These are phyloP conservation scores for Ogataea chonburiensis DNA, from an alignment of 805 yeast species.

Conservation along the genomic window DNA sequence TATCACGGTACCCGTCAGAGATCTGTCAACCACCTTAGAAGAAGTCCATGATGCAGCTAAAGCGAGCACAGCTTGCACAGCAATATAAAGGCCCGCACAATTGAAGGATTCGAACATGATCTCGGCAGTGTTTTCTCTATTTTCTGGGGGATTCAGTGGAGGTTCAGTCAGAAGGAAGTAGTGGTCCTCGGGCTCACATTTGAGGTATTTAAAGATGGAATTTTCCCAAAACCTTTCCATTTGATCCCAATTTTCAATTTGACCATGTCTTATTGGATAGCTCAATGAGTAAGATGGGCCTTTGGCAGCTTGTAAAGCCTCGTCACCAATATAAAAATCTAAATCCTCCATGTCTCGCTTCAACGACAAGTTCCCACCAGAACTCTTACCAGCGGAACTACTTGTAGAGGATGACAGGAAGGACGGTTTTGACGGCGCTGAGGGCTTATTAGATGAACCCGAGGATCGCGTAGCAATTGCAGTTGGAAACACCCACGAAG, in stretches of 20 bases:
- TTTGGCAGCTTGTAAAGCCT: slow-evolving; percentile 86
- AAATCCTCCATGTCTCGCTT: slow-evolving; percentile 92
- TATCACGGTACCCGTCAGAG: slow-evolving; percentile 96
- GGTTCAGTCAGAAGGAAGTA: slow-evolving; percentile 95
- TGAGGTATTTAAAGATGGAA: slow-evolving; percentile 90
- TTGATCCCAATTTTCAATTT: slow-evolving; percentile 98
- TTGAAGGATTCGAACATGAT: slow-evolving; percentile 98
- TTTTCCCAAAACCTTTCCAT: slow-evolving; percentile 99
- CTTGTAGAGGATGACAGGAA: slow-evolving; percentile 36
- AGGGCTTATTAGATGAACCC: slow-evolving; percentile 39
- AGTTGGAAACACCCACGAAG: slow-evolving; percentile 95
- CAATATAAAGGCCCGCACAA: slow-evolving; percentile 97
- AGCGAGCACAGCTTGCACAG: slow-evolving; percentile 98
- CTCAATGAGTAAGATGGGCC: slow-evolving; percentile 84
- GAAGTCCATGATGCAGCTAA: slow-evolving; percentile 99
- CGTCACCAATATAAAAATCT: slow-evolving; percentile 94
- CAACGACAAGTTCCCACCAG: slow-evolving; percentile 45
- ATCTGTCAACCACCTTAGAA: slow-evolving; percentile 89
- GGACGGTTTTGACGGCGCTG: slow-evolving; percentile 48
- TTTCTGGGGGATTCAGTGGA: slow-evolving; percentile 99
- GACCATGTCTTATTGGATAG: slow-evolving; percentile 97
- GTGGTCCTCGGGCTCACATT: slow-evolving; percentile 99
- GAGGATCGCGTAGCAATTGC: slow-evolving; percentile 81
- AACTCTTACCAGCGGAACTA: slow-evolving; percentile 21
- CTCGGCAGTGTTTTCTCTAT: slow-evolving; percentile 97